Evolutionary conservation across 1,284 basidiomycete genomes (phyloP), one percentile per base, ranked within the genome.

Genomic region (Ceratobasidium sp.): DNA sequence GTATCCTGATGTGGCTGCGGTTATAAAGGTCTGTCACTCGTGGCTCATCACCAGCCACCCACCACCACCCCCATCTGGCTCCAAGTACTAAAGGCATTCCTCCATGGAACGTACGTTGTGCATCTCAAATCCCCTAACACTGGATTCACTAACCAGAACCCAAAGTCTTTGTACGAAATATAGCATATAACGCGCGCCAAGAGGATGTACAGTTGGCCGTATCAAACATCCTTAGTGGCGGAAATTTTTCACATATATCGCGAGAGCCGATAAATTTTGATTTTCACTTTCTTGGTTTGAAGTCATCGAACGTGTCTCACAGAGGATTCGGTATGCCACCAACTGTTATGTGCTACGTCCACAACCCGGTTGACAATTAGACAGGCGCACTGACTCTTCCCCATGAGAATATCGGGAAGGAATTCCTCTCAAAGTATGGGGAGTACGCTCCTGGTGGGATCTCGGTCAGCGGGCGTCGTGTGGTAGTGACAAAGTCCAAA

Each of bases 381-480:
- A 9, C 30, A 66, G 62, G 62, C 14, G 23, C 76, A n/a, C 73
- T 87, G 36, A 86, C 85, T 1, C 74, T 88, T 2, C 83, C 84
- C 1, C 76, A 74, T 21, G 59, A 58, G 9, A 72, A 76, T 3
- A 72, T 83, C 36, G 84, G 79, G 0, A 42, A 70, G 0, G 73
- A 71, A 16, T 85, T 87, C 68, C 75, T 87, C 7, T 36, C 57
- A 16, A 74, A 82, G 9, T 84, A 82, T 73, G 81, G 82, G 21
- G 75, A 72, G 0, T 59, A 64, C 4, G 39, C 76, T 11, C 33
- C 78, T 78, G 69, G 81, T 64, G 77, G 75, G 64, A 80, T 88
- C 68, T 77, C 50, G 21, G 56, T 72, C 3, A 47, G 75, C 2
- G 74, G 75, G 21, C 78, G 76, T 53, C 71, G 44, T 1, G 76